Evolutionary conservation across 768 basidiomycete genomes (phyloP).

Genomic region (Termitomyces sp.): DNA sequence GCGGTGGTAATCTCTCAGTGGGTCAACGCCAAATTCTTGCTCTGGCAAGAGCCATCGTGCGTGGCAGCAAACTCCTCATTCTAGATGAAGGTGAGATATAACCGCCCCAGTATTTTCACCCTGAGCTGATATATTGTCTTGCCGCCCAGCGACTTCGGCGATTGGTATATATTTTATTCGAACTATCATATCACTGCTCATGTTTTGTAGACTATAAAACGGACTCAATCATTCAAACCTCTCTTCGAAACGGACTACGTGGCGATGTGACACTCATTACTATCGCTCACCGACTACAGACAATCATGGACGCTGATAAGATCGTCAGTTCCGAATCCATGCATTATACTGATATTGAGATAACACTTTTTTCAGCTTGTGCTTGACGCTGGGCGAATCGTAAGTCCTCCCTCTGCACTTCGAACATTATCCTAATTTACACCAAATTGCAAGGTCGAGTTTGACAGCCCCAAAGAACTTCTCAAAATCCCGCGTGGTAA

Average conservation of each 20-base stretch:
- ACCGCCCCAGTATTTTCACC: constrained; percentile 19
- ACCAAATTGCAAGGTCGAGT: constrained; percentile 35
- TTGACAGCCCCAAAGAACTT: constrained; percentile 44
- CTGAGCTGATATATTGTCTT: constrained; percentile 23
- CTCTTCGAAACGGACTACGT: constrained; percentile 59
- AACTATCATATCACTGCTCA: neutral
- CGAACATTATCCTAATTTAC: neutral
- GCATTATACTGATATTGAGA: neutral
- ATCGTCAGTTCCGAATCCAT: constrained; percentile 28
- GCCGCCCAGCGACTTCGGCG: constrained; percentile 35
- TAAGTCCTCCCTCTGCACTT: constrained; percentile 17
- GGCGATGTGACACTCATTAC: constrained; percentile 57
- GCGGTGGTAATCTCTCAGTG: constrained; percentile 69
- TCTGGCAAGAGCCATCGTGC: constrained; percentile 56
- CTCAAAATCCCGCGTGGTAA: constrained; percentile 46
- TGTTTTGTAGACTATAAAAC: constrained; percentile 47
- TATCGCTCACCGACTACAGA: constrained; percentile 67
- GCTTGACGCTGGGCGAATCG: constrained; percentile 49
- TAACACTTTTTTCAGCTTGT: constrained; percentile 31
- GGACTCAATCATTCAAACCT: constrained; percentile 64
- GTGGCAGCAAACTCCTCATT: constrained; percentile 55
- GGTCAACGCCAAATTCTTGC: constrained; percentile 73
- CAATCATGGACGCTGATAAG: constrained; percentile 64
- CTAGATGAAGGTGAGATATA: constrained; percentile 49
- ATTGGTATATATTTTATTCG: constrained; percentile 31